Conservation (phyloP, 208 protist species). For the Herpetomonas samuelpessoai region DNA sequence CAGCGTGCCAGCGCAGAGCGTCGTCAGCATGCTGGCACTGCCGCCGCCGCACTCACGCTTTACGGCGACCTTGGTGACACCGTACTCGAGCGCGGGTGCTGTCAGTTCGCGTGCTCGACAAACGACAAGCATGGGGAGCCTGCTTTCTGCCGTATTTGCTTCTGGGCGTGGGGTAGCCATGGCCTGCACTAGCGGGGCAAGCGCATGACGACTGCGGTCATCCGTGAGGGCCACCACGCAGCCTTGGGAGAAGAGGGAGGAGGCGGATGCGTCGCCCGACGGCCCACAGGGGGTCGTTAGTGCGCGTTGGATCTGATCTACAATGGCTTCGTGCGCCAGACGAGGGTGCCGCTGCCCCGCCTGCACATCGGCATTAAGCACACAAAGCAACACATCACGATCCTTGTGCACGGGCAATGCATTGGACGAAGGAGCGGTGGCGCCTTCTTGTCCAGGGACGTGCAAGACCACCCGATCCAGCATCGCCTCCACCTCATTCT, state of each 20-base stretch:
- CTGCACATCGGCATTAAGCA: conserved; percentile 10
- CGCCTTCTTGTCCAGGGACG: not conserved
- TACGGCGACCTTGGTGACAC: conserved; percentile 23
- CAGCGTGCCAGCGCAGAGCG: conserved; percentile 53
- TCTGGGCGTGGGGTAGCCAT: not conserved
- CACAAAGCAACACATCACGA: conserved; percentile 1
- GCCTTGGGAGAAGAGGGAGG: not conserved
- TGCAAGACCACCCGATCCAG: conserved; percentile 9
- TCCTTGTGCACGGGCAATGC: not conserved
- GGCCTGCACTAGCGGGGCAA: not conserved
- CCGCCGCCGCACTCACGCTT: conserved; percentile 8
- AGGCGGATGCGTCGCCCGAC: too few relatives aligned
- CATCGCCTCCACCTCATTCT: conserved; percentile 7
- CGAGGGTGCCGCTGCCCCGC: not conserved
- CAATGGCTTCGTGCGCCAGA: not conserved
- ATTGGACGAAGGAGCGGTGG: not conserved
- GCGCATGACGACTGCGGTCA: conserved; percentile 19
- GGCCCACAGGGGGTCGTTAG: too few relatives aligned
- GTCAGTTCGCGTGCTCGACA: conserved; percentile 29
- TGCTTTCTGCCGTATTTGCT: not conserved
- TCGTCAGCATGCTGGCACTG: conserved; percentile 24
- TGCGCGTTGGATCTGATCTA: not conserved
- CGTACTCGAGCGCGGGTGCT: conserved; percentile 53
- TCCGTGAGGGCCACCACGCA: not conserved
- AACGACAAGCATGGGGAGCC: conserved; percentile 13